Percentiles rank a stretch among this genome's conserved stretches.
These are phyloP conservation scores for Casuarina equisetifolia DNA, from an alignment of 306 rosid species.

Conservation along the genomic window DNA sequence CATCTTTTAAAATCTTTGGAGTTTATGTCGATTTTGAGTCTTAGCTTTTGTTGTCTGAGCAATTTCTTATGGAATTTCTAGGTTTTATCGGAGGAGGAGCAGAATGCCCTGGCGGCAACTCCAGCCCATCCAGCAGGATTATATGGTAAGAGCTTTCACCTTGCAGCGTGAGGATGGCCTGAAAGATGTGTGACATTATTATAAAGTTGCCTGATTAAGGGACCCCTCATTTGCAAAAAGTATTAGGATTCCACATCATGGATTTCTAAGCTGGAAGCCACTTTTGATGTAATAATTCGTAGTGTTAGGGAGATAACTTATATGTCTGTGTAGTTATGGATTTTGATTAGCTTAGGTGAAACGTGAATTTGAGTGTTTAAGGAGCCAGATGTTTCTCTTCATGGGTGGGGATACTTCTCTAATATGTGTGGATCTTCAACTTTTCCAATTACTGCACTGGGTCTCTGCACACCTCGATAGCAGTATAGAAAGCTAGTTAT, in stretches of 20 bases:
- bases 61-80: slow-evolving; percentile 32
- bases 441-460: not conserved
- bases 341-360: not conserved
- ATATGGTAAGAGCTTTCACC: slow-evolving; percentile 55
- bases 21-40: slow-evolving; percentile 4
- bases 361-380: not conserved
- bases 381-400: not conserved
- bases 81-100: slow-evolving; percentile 89
- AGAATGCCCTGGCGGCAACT: slow-evolving; percentile 83
- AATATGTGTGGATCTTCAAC: not conserved
- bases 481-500: not conserved
- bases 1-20: not conserved
- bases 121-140: slow-evolving; percentile 94
- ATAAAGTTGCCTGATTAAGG: not conserved
- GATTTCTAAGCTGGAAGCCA: slow-evolving; percentile 1
- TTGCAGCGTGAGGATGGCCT: slow-evolving; percentile 11
- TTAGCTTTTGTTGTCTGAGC: slow-evolving; percentile 26
- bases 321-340: not conserved
- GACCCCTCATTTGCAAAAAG: not conserved
- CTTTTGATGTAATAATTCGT: not conserved
- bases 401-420: not conserved
- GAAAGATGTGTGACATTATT: not conserved
- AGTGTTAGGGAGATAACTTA: not conserved
- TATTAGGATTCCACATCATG: not conserved
- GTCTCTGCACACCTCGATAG: not conserved